Percentiles rank a stretch among this genome's conserved stretches.
Evolutionary conservation across 441 rosid species (phyloP).

Genomic region (Gossypium laxum): DNA sequence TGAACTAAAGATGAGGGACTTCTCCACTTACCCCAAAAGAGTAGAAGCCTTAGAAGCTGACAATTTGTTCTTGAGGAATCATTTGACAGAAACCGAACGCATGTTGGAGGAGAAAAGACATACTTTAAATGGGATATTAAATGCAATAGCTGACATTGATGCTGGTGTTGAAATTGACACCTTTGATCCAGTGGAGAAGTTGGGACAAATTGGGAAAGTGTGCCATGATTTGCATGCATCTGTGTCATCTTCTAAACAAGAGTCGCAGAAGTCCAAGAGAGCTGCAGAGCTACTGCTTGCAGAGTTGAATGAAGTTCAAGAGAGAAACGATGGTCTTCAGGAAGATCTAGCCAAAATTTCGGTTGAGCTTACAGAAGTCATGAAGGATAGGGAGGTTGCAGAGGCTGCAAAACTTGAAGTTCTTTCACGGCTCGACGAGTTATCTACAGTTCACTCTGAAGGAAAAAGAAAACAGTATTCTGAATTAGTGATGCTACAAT

Average conservation of each 20-base stretch:
- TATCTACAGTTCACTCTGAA: slow-evolving; percentile 37
- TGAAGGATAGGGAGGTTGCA: slow-evolving; percentile 45
- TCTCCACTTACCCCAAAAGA: slow-evolving; percentile 46
- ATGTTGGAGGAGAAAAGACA: slow-evolving; percentile 57
- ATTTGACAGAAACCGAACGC: slow-evolving; percentile 52
- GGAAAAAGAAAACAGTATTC: slow-evolving; percentile 45
- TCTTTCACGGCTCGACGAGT: slow-evolving; percentile 41
- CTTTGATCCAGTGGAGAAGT: slow-evolving; percentile 55
- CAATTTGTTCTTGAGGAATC: slow-evolving; percentile 44
- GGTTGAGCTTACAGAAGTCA: slow-evolving; percentile 44
- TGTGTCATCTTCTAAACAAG: slow-evolving; percentile 57
- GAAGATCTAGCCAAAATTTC: slow-evolving; percentile 59
- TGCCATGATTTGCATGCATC: slow-evolving; percentile 52
- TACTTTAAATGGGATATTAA: slow-evolving; percentile 37
- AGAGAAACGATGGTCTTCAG: slow-evolving; percentile 84
- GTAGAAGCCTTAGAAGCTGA: slow-evolving; percentile 60
- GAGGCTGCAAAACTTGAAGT: slow-evolving; percentile 69
- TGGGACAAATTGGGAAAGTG: slow-evolving; percentile 42
- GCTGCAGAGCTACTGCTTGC: slow-evolving; percentile 90
- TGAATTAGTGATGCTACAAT: slow-evolving; percentile 38
- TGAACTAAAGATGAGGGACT: slow-evolving; percentile 53
- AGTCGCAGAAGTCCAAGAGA: slow-evolving; percentile 69
- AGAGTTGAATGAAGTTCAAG: slow-evolving; percentile 93
- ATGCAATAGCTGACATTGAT: slow-evolving; percentile 46
- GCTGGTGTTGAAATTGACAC: slow-evolving; percentile 45